Evolutionary conservation across 805 yeast genomes (phyloP).

Genomic region (Kazachstania psychrophila): DNA sequence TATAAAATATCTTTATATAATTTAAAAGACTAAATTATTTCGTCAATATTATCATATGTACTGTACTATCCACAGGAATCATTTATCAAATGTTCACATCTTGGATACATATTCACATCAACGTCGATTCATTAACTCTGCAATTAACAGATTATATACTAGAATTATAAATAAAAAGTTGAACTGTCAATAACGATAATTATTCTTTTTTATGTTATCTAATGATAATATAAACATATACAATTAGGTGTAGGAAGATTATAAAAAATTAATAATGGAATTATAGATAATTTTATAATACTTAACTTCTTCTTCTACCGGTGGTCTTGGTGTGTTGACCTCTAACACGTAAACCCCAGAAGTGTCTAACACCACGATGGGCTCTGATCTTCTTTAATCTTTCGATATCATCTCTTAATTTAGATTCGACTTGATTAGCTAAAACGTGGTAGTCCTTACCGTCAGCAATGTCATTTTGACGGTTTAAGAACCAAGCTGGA

Average conservation of each 20-base stretch:
- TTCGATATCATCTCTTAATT: slow-evolving; percentile 99
- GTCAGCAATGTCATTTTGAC: slow-evolving; percentile 96
- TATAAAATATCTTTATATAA: too few relatives aligned
- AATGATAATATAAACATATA: slow-evolving; percentile 5
- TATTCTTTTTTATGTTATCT: slow-evolving; percentile 3
- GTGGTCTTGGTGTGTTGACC: slow-evolving; percentile 99
- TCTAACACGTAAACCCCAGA: slow-evolving; percentile 99
- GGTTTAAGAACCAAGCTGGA: slow-evolving; percentile 99
- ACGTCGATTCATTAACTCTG: too few relatives aligned
- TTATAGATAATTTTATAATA: slow-evolving; percentile 1
- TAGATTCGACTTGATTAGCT: slow-evolving; percentile 98
- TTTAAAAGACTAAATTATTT: too few relatives aligned
- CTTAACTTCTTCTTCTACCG: slow-evolving; percentile 68
- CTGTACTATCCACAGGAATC: too few relatives aligned
- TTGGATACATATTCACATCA: too few relatives aligned
- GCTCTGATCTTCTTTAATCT: slow-evolving; percentile 99
- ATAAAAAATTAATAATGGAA: not conserved
- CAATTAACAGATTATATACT: too few relatives aligned
- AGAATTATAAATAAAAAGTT: too few relatives aligned
- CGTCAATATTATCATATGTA: too few relatives aligned
- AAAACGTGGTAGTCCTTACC: slow-evolving; percentile 99
- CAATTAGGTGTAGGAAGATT: not conserved
- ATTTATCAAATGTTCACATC: too few relatives aligned
- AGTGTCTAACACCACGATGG: slow-evolving; percentile 99
- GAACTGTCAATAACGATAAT: too few relatives aligned